Evolutionary conservation across 768 basidiomycete species (phyloP).

Genomic region (Xerocomellus dryophilus): DNA sequence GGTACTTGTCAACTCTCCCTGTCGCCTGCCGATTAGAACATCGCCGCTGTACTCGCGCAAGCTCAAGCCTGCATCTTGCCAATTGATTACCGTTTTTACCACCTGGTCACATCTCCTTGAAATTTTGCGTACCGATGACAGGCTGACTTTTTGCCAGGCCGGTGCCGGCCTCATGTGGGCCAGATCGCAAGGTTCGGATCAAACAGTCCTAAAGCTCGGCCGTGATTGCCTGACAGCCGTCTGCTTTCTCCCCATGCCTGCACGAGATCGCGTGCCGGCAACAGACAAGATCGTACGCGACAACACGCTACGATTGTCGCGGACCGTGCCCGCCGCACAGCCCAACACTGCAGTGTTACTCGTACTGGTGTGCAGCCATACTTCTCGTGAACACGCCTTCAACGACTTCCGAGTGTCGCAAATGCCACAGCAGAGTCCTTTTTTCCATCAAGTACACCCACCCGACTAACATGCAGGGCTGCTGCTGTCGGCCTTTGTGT

Average conservation of each 20-base stretch:
- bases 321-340: too few relatives aligned
- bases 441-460: not conserved
- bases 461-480: not conserved
- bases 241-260: not conserved
- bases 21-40: not conserved
- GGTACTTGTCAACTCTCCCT: not conserved
- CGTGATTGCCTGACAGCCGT: not conserved
- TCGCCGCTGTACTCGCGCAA: slow-evolving; percentile 7
- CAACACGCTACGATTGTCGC: too few relatives aligned
- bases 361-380: not conserved
- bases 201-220: not conserved
- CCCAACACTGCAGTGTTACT: not conserved
- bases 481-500: not conserved
- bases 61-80: not conserved
- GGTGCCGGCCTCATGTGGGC: not conserved
- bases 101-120: not conserved
- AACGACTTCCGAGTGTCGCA: not conserved
- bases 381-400: not conserved
- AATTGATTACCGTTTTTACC: slow-evolving; percentile 2
- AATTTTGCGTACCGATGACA: not conserved
- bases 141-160: slow-evolving; percentile 2
- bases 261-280: not conserved
- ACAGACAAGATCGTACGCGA: not conserved
- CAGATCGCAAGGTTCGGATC: slow-evolving; percentile 5
- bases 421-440: not conserved